Conservation (phyloP, 441 rosid species). For the Populus hybrid region DNA sequence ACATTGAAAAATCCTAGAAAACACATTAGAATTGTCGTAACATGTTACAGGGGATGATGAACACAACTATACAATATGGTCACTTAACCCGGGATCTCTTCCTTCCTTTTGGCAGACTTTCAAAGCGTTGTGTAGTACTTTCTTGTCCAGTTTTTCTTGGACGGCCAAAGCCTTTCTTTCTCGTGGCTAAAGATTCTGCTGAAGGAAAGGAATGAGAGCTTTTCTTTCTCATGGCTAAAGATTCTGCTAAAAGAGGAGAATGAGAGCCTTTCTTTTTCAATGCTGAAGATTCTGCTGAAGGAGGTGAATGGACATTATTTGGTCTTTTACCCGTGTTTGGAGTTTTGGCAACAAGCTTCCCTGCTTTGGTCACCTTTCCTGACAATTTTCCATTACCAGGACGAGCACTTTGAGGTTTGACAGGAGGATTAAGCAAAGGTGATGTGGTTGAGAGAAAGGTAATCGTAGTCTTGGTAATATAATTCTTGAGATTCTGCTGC, state of each 20-base stretch:
- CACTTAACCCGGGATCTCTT: slow-evolving; percentile 41
- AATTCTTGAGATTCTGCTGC: slow-evolving; percentile 39
- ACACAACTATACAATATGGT: slow-evolving; percentile 7
- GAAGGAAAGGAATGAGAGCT: slow-evolving; percentile 31
- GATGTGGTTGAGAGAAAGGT: slow-evolving; percentile 16
- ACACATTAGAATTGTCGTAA: slow-evolving; percentile 1
- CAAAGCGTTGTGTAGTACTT: slow-evolving; percentile 15
- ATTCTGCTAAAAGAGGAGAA: not conserved
- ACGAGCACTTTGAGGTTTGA: slow-evolving; percentile 33
- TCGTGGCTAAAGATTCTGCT: slow-evolving; percentile 31
- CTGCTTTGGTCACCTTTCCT: slow-evolving; percentile 21
- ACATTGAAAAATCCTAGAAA: slow-evolving; percentile 13
- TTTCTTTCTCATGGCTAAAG: not conserved
- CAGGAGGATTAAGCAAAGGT: slow-evolving; percentile 32
- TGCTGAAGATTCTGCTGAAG: not conserved
- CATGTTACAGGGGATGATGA: not conserved
- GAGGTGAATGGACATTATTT: slow-evolving; percentile 3
- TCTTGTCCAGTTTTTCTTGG: slow-evolving; percentile 33
- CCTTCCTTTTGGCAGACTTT: slow-evolving; percentile 33
- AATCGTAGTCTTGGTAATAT: slow-evolving; percentile 29
- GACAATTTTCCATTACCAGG: slow-evolving; percentile 20
- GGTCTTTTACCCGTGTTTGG: slow-evolving; percentile 35
- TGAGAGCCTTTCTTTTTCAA: not conserved
- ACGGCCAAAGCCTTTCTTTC: slow-evolving; percentile 35
- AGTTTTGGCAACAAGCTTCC: slow-evolving; percentile 22